Evolutionary conservation across 306 rosid genomes (phyloP).

Genomic region (Vicia faba): DNA sequence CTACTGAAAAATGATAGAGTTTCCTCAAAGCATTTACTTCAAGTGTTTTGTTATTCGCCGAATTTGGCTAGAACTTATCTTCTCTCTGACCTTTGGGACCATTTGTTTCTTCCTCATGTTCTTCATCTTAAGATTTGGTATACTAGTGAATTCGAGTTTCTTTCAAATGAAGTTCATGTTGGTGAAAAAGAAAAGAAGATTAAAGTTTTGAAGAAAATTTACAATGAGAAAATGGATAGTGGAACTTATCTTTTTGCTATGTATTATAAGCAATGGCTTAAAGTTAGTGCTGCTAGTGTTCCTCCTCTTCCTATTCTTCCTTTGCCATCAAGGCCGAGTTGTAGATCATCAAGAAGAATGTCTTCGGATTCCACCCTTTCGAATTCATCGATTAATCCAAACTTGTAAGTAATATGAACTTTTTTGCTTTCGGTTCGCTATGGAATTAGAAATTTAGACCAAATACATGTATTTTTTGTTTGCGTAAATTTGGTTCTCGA

Average conservation of each 20-base stretch:
- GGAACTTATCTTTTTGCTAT: slow-evolving; percentile 71
- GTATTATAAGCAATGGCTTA: slow-evolving; percentile 83
- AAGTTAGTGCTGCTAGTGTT: slow-evolving; percentile 65
- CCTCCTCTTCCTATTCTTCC: slow-evolving; percentile 63
- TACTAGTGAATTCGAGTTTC: slow-evolving; percentile 55
- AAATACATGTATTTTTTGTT: not conserved
- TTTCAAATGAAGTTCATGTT: slow-evolving; percentile 38
- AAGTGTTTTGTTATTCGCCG: slow-evolving; percentile 69
- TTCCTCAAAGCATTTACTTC: slow-evolving; percentile 69
- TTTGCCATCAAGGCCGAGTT: slow-evolving; percentile 56
- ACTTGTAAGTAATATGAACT: slow-evolving; percentile 59
- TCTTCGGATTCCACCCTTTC: slow-evolving; percentile 65
- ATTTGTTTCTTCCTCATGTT: slow-evolving; percentile 87
- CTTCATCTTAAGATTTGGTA: slow-evolving; percentile 86
- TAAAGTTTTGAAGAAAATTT: slow-evolving; percentile 54
- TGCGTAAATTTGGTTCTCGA: not conserved
- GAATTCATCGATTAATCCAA: slow-evolving; percentile 55
- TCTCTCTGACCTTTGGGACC: slow-evolving; percentile 88
- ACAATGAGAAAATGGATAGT: slow-evolving; percentile 64
- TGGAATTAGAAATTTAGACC: not conserved
- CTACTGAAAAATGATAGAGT: slow-evolving; percentile 57
- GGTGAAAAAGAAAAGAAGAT: slow-evolving; percentile 54
- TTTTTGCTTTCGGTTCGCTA: not conserved
- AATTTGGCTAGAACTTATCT: slow-evolving; percentile 65
- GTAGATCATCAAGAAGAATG: slow-evolving; percentile 54